A percentile compares a stretch with the other conserved stretches of the same genome.
phyloP scores from a whole-genome alignment of 2,329 filamentous ascomycete species.

The Calonectria montana region DNA sequence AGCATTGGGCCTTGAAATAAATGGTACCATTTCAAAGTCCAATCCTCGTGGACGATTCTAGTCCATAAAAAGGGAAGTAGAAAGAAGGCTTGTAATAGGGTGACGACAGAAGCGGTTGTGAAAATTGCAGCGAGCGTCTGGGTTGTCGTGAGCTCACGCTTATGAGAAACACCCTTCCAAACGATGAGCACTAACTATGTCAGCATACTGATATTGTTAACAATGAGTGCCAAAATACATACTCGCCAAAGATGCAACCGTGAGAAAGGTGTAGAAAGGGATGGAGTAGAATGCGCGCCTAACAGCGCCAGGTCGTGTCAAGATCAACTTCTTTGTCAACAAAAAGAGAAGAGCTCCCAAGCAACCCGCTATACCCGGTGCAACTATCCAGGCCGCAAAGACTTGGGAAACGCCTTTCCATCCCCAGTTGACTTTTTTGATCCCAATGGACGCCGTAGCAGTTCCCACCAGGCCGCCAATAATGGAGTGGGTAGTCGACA shows the following conservation, averaged over 20 bases:
- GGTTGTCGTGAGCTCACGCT: conserved; percentile 33
- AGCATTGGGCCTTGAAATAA: conserved; percentile 60
- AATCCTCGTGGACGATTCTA: conserved; percentile 62
- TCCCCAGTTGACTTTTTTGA: conserved; percentile 51
- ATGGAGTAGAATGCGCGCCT: conserved; percentile 49
- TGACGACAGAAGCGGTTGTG: conserved; percentile 55
- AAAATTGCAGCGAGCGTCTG: conserved; percentile 53
- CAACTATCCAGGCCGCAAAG: conserved; percentile 52
- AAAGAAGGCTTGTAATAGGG: conserved; percentile 57
- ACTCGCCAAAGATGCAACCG: conserved; percentile 50
- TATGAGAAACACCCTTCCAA: conserved; percentile 51
- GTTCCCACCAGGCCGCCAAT: conserved; percentile 55
- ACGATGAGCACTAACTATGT: conserved; percentile 62
- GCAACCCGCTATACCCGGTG: conserved; percentile 48
- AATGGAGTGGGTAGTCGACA: conserved; percentile 66
- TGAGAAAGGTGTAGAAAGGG: conserved; percentile 53
- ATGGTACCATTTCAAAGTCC: conserved; percentile 61
- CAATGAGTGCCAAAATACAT: conserved; percentile 16
- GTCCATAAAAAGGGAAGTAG: conserved; percentile 65
- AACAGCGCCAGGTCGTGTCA: conserved; percentile 45
- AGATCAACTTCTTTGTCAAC: conserved; percentile 48
- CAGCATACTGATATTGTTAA: conserved; percentile 4
- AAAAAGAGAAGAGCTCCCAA: conserved; percentile 49
- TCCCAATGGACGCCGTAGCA: conserved; percentile 50
- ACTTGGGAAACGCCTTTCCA: conserved; percentile 52